These are phyloP conservation scores for Dianthus caryophyllus DNA, from an alignment of 148 eudicot species.

Conservation along the genomic window DNA sequence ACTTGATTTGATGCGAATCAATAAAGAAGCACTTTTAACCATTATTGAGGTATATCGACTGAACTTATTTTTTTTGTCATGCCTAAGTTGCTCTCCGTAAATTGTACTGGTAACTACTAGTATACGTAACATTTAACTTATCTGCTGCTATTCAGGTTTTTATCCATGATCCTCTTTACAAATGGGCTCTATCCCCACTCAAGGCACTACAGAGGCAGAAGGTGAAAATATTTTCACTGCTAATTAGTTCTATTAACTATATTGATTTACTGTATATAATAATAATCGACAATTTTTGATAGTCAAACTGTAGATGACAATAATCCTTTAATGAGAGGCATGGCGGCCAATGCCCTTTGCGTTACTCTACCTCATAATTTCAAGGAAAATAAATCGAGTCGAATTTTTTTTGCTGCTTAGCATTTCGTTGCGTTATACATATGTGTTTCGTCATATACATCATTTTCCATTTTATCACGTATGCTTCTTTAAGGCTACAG, in stretches of 20 bases:
- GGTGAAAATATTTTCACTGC: slow-evolving; percentile 36
- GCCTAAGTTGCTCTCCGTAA: neutral
- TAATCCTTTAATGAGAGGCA: neutral
- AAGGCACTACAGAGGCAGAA: slow-evolving; percentile 95
- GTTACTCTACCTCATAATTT: neutral
- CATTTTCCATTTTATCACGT: neutral
- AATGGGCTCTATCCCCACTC: slow-evolving; percentile 97
- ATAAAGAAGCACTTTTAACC: slow-evolving; percentile 93
- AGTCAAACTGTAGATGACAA: neutral
- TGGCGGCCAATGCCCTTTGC: neutral
- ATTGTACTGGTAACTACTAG: neutral
- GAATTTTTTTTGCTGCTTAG: neutral
- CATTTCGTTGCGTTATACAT: neutral
- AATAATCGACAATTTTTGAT: neutral
- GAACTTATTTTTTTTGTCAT: neutral
- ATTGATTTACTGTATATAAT: neutral
- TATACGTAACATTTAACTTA: slow-evolving; percentile 1
- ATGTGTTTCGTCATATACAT: no score
- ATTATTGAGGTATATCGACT: slow-evolving; percentile 67
- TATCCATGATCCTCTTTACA: slow-evolving; percentile 95
- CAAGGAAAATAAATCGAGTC: neutral
- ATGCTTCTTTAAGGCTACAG: neutral
- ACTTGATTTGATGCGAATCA: slow-evolving; percentile 88
- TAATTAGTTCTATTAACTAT: neutral
- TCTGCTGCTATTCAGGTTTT: slow-evolving; percentile 63